phyloP scores from a whole-genome alignment of 305 asterid genomes.

The Rubia tinctorum region DNA sequence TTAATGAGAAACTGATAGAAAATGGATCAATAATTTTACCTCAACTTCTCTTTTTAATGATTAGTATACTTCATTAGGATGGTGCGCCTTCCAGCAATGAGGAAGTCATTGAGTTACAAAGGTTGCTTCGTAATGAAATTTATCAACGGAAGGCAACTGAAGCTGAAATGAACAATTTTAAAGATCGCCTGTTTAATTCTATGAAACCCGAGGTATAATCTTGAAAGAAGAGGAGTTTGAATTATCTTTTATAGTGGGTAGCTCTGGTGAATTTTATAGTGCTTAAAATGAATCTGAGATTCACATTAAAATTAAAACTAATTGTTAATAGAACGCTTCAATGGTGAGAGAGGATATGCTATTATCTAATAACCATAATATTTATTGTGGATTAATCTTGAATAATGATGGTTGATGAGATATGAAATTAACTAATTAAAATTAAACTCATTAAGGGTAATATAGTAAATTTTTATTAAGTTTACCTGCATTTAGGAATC shows the following conservation, averaged over 20 bases:
- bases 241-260: not conserved
- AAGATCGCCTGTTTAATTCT: slow-evolving; percentile 44
- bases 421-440: too few species aligned
- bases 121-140: slow-evolving; percentile 66
- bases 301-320: slow-evolving; percentile 28
- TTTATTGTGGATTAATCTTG: too few species aligned
- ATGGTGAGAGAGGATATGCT: too few species aligned
- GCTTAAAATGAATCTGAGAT: slow-evolving; percentile 1
- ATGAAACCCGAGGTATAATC: slow-evolving; percentile 59
- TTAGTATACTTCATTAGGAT: slow-evolving; percentile 39
- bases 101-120: slow-evolving; percentile 63
- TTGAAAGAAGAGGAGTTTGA: not conserved
- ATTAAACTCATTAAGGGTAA: too few species aligned
- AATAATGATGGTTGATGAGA: too few species aligned
- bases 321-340: too few species aligned
- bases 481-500: too few species aligned
- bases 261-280: not conserved
- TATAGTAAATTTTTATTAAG: too few species aligned
- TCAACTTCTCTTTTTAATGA: slow-evolving; percentile 19
- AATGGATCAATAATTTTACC: not conserved
- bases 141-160: slow-evolving; percentile 69
- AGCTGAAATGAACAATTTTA: slow-evolving; percentile 60
- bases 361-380: too few species aligned
- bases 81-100: slow-evolving; percentile 35
- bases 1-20: not conserved